phyloP scores from a whole-genome alignment of 75 land plant genomes.

The Selaginella moellendorffii region DNA sequence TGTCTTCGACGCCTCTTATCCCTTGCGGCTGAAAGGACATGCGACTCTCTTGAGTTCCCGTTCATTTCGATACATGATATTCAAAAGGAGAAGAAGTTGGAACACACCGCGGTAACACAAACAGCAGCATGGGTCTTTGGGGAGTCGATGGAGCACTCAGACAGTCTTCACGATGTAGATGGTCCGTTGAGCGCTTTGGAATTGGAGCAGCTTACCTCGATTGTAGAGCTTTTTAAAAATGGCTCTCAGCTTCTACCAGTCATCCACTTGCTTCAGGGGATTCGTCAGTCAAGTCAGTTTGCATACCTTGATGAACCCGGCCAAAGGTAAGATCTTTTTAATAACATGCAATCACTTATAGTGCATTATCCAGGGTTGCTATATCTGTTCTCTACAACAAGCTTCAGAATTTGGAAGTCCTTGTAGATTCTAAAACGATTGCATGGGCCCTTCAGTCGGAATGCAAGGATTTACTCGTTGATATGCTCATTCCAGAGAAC shows the following conservation, averaged over 20 bases:
- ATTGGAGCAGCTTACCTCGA: constrained; percentile 1
- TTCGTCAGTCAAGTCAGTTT: constrained; percentile 41
- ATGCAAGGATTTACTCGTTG: constrained; percentile 56
- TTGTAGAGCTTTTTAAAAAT: constrained; percentile 29
- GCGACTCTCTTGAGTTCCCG: background rate
- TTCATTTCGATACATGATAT: too few relatives aligned
- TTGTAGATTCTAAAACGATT: constrained; percentile 36
- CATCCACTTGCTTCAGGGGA: constrained; percentile 53
- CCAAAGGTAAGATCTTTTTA: constrained; percentile 37
- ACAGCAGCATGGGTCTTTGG: background rate
- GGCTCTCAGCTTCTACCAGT: constrained; percentile 35
- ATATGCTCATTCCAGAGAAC: constrained; percentile 32
- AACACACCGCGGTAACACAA: background rate
- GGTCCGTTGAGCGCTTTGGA: background rate
- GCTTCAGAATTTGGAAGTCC: constrained; percentile 28
- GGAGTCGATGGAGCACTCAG: background rate
- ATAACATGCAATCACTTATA: background rate
- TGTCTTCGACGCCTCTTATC: constrained; percentile 41
- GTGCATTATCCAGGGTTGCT: constrained; percentile 47
- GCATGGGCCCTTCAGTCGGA: constrained; percentile 94
- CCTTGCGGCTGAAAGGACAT: constrained; percentile 2
- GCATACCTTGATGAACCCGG: constrained; percentile 76
- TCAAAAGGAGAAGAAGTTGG: background rate
- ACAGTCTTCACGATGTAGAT: background rate
- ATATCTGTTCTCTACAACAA: constrained; percentile 40